Percentiles rank a stretch among this genome's conserved stretches.
Evolutionary conservation across 257 asterid genomes (phyloP).

Genomic region (Solanum etuberosum): DNA sequence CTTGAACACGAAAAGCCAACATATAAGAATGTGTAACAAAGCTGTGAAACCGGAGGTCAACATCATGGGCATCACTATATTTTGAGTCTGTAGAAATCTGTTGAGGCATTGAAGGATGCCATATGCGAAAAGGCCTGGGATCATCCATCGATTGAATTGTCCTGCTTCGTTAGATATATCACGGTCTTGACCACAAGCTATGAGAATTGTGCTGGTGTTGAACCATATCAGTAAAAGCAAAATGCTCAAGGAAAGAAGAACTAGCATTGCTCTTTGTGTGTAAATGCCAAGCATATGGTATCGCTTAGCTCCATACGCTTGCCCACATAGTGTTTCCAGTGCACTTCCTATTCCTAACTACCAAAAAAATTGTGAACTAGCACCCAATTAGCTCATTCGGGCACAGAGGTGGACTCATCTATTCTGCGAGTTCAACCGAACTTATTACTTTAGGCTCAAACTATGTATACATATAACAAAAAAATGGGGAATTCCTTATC

Average conservation of each 20-base stretch:
- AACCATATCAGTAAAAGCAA: conserved; percentile 43
- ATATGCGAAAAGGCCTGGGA: conserved; percentile 46
- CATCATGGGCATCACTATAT: conserved; percentile 50
- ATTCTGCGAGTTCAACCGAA: background rate
- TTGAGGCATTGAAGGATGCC: conserved; percentile 49
- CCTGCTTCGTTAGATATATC: conserved; percentile 51
- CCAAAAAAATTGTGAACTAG: conserved; percentile 6
- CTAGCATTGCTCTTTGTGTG: conserved; percentile 40
- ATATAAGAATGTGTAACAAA: conserved; percentile 29
- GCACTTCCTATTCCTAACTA: conserved; percentile 79
- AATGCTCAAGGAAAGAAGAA: conserved; percentile 28
- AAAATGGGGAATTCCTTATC: background rate
- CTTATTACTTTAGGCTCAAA: background rate
- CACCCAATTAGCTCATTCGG: background rate
- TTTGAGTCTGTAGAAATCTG: conserved; percentile 50
- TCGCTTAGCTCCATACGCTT: conserved; percentile 57
- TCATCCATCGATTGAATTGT: conserved; percentile 46
- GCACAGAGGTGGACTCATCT: background rate
- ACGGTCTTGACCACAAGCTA: conserved; percentile 35
- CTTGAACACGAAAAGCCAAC: conserved; percentile 43
- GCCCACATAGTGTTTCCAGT: conserved; percentile 56
- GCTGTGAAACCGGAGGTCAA: conserved; percentile 36
- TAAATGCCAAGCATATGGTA: conserved; percentile 40
- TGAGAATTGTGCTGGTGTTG: conserved; percentile 36
- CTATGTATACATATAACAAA: background rate